phyloP scores from a whole-genome alignment of 768 basidiomycete genomes.

The Collybia nuda region DNA sequence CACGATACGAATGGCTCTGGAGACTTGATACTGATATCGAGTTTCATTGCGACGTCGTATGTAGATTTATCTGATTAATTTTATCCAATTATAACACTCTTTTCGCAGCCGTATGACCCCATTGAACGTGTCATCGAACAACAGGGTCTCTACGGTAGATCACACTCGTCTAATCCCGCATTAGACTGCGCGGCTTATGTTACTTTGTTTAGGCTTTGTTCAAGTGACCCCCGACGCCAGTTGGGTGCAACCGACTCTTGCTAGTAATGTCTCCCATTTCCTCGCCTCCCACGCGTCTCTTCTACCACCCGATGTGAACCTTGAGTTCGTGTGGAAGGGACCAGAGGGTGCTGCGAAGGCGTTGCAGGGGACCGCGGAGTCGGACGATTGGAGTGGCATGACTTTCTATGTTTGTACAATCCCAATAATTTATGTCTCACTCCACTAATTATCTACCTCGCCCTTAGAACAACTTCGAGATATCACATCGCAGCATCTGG shows the following conservation, averaged over 20 bases:
- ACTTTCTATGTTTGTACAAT: constrained; percentile 27
- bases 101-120: constrained; percentile 25
- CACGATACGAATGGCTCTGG: constrained; percentile 28
- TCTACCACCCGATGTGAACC: constrained; percentile 21
- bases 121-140: constrained; percentile 20
- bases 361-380: constrained; percentile 21
- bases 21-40: constrained; percentile 28
- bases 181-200: background rate
- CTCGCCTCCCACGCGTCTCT: constrained; percentile 9
- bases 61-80: constrained; percentile 1
- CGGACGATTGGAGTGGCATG: constrained; percentile 22
- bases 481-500: constrained; percentile 28
- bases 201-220: constrained; percentile 19
- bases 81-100: background rate
- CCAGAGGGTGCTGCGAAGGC: constrained; percentile 19
- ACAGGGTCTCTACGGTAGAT: constrained; percentile 23
- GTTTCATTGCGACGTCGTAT: constrained; percentile 29
- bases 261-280: constrained; percentile 26
- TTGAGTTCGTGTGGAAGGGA: constrained; percentile 22
- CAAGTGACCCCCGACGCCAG: constrained; percentile 23
- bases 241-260: constrained; percentile 26
- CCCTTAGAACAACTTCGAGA: constrained; percentile 28
- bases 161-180: background rate
- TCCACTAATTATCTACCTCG: background rate
- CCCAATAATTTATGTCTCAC: too few species aligned